Conservation (phyloP, 2,329 filamentous ascomycete genomes). For the Apiospora saccharicola region DNA sequence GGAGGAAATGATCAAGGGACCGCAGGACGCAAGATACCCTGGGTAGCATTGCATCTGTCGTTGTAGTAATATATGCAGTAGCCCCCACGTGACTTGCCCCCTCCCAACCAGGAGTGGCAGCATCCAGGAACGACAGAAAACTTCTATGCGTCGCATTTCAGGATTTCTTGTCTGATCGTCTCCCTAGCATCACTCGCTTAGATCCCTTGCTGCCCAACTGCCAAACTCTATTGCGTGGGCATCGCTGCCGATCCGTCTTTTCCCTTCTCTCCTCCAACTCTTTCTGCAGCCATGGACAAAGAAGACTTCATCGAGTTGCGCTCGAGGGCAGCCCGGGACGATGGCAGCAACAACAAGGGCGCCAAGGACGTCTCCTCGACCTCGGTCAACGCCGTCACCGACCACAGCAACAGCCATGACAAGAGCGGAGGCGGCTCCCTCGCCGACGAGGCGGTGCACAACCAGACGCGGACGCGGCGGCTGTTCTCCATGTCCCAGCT, state of each 20-base stretch:
- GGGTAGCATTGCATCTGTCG: neutral
- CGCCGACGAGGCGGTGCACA: conserved; percentile 20
- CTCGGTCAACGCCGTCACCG: neutral
- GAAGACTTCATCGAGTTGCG: conserved; percentile 13
- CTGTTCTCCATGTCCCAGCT: conserved; percentile 27
- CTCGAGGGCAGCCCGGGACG: neutral
- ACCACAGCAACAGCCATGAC: neutral
- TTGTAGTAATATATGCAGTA: neutral
- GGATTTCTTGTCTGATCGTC: neutral
- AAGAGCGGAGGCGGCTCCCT: neutral
- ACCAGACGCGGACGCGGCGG: conserved; percentile 27
- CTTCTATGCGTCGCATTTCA: neutral
- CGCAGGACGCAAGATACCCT: neutral
- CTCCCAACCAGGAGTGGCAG: neutral
- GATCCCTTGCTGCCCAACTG: neutral
- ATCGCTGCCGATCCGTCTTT: neutral
- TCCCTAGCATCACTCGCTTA: conserved; percentile 5
- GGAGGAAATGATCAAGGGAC: neutral
- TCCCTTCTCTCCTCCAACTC: neutral
- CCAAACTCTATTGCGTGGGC: neutral
- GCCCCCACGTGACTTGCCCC: neutral
- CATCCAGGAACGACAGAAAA: neutral
- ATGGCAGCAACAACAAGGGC: neutral
- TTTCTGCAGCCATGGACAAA: neutral
- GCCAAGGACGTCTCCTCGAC: neutral